phyloP scores from a whole-genome alignment of 2,329 filamentous ascomycete species.

The Clonostachys sp. region DNA sequence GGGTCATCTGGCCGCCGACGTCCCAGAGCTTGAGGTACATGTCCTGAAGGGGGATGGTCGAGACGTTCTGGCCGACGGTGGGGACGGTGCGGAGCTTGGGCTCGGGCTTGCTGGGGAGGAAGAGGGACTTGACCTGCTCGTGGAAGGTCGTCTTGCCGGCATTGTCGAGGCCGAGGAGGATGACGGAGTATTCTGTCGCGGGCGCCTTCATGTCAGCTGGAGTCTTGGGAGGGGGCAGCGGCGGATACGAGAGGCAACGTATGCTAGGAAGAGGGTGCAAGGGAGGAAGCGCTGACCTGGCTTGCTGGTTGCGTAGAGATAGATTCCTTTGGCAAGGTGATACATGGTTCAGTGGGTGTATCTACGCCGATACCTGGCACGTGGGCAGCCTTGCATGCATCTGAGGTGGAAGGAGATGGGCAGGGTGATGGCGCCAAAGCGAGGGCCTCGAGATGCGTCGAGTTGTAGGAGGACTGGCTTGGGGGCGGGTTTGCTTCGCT shows the following conservation, averaged over 20 bases:
- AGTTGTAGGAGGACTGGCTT: not conserved
- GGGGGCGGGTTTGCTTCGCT: no score
- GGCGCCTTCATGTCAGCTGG: conserved; percentile 1
- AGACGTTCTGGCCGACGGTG: conserved; percentile 95
- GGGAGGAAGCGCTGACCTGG: conserved; percentile 58
- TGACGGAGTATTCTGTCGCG: conserved; percentile 82
- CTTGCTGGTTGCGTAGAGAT: conserved; percentile 94
- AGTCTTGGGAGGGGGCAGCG: not conserved
- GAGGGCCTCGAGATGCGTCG: not conserved
- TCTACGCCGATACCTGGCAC: not conserved
- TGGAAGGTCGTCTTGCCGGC: conserved; percentile 98
- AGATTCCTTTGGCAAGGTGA: conserved; percentile 91
- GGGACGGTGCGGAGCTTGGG: conserved; percentile 84
- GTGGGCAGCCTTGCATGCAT: not conserved
- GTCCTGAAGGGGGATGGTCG: conserved; percentile 82
- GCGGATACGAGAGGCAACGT: not conserved
- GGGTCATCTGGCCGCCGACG: conserved; percentile 85
- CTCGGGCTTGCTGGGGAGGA: conserved; percentile 56
- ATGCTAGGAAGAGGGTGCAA: conserved; percentile 3
- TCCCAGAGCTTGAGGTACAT: conserved; percentile 99
- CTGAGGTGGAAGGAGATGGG: no score
- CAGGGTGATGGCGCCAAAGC: not conserved
- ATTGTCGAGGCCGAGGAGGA: conserved; percentile 95
- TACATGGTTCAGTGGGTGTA: conserved; percentile 61
- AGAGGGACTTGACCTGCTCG: conserved; percentile 90